Percentiles rank a stretch among this genome's conserved stretches.
These are phyloP conservation scores for Lactarius sanguifluus DNA, from an alignment of 768 basidiomycete genomes.

Conservation along the genomic window DNA sequence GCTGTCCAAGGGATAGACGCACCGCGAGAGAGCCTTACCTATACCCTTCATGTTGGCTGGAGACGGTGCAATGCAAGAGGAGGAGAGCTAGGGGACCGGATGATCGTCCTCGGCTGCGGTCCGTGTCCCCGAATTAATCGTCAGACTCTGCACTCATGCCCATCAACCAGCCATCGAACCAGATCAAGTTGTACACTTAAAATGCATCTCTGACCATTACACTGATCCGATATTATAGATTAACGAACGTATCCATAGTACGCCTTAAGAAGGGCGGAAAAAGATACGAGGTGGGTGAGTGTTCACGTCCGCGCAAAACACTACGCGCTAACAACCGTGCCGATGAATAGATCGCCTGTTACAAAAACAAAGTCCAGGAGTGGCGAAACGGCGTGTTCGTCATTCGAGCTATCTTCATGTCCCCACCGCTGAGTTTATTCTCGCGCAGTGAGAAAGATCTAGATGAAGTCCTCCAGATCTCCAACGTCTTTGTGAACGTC, in stretches of 20 bases:
- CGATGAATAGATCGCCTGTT: slow-evolving; percentile 79
- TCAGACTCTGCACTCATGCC: slow-evolving; percentile 36
- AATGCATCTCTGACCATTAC: slow-evolving; percentile 10
- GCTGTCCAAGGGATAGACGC: slow-evolving; percentile 27
- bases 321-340: not conserved
- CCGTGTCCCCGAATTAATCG: not conserved
- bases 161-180: slow-evolving; percentile 85
- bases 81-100: not conserved
- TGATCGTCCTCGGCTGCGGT: not conserved
- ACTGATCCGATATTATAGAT: slow-evolving; percentile 44
- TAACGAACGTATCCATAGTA: slow-evolving; percentile 97
- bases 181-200: slow-evolving; percentile 41
- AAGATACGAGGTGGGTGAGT: slow-evolving; percentile 81
- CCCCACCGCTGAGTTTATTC: slow-evolving; percentile 7
- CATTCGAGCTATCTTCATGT: not conserved
- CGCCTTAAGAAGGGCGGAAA: slow-evolving; percentile 96
- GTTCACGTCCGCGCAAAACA: not conserved
- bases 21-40: slow-evolving; percentile 77
- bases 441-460: slow-evolving; percentile 77
- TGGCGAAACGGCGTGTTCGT: slow-evolving; percentile 89
- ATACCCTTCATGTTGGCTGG: slow-evolving; percentile 61
- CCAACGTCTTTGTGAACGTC: slow-evolving; percentile 93
- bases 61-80: not conserved
- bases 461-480: slow-evolving; percentile 95
- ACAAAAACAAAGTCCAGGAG: slow-evolving; percentile 99